These are phyloP conservation scores for Hypoxylon intermedium DNA, from an alignment of 495 filamentous ascomycete species.

Conservation along the genomic window DNA sequence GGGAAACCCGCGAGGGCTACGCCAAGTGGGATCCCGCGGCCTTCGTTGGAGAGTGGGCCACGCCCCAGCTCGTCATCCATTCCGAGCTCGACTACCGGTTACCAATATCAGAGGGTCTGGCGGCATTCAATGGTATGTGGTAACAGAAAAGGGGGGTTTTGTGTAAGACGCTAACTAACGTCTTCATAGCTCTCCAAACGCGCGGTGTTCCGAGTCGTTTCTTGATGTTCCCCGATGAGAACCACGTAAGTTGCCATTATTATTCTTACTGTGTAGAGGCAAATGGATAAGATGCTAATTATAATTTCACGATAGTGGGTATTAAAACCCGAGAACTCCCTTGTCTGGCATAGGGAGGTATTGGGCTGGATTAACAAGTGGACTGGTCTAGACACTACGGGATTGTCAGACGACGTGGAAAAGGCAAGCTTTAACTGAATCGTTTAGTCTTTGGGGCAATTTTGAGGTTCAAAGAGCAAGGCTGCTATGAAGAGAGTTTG, in stretches of 20 bases:
- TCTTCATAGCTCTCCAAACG: conserved; percentile 72
- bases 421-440: conserved; percentile 17
- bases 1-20: conserved; percentile 75
- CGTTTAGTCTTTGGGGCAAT: not conserved
- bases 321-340: conserved; percentile 85
- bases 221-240: conserved; percentile 84
- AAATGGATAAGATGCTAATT: conserved; percentile 18
- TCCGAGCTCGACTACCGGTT: conserved; percentile 91
- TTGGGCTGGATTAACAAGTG: conserved; percentile 89
- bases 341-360: conserved; percentile 91
- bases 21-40: conserved; percentile 81
- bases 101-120: conserved; percentile 80
- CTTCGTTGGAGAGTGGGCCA: conserved; percentile 73
- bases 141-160: not conserved
- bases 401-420: conserved; percentile 18
- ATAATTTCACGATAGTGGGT: conserved; percentile 72
- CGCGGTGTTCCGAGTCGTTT: conserved; percentile 72
- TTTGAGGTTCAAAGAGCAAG: not conserved
- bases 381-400: conserved; percentile 59
- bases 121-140: conserved; percentile 72
- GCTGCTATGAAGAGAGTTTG: not conserved
- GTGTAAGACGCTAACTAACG: conserved; percentile 4
- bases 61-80: conserved; percentile 88
- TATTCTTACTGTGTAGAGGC: not conserved
- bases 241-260: conserved; percentile 56